A percentile compares a stretch with the other conserved stretches of the same genome.
Conservation (phyloP, 768 basidiomycete genomes). For the Leccinum ochraceum region DNA sequence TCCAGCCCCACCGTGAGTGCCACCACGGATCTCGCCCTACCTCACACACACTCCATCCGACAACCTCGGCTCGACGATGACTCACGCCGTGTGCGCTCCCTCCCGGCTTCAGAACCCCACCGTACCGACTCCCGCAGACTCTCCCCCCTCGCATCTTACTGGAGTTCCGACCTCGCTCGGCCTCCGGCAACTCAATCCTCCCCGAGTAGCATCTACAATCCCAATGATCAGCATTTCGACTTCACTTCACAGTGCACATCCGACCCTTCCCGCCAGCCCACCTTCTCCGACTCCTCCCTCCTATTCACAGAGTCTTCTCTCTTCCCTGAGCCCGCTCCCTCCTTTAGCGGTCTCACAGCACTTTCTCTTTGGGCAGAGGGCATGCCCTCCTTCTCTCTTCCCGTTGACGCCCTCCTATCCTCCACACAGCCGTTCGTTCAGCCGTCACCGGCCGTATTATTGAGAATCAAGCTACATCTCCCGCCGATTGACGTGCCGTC, state of each 20-base stretch:
- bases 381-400: constrained; percentile 62
- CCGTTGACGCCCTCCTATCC: constrained; percentile 54
- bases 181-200: constrained; percentile 28
- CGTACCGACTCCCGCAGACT: constrained; percentile 35
- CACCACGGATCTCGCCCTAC: constrained; percentile 27
- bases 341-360: constrained; percentile 34
- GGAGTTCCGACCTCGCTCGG: constrained; percentile 28
- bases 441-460: constrained; percentile 43
- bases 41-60: constrained; percentile 23
- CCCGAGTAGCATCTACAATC: constrained; percentile 27
- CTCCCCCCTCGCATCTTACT: constrained; percentile 33
- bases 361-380: constrained; percentile 66
- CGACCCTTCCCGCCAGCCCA: constrained; percentile 22
- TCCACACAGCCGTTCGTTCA: constrained; percentile 38
- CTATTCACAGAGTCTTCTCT: constrained; percentile 28
- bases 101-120: constrained; percentile 30
- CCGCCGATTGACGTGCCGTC: constrained; percentile 54
- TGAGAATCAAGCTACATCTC: constrained; percentile 59
- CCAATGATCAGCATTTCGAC: constrained; percentile 22
- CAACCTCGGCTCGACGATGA: constrained; percentile 30
- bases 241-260: constrained; percentile 26
- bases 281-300: constrained; percentile 33
- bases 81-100: constrained; percentile 31
- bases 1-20: constrained; percentile 25
- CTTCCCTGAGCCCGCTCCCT: constrained; percentile 35